Evolutionary conservation across 1,284 basidiomycete species (phyloP).

Genomic region (Leccinum solheimii): DNA sequence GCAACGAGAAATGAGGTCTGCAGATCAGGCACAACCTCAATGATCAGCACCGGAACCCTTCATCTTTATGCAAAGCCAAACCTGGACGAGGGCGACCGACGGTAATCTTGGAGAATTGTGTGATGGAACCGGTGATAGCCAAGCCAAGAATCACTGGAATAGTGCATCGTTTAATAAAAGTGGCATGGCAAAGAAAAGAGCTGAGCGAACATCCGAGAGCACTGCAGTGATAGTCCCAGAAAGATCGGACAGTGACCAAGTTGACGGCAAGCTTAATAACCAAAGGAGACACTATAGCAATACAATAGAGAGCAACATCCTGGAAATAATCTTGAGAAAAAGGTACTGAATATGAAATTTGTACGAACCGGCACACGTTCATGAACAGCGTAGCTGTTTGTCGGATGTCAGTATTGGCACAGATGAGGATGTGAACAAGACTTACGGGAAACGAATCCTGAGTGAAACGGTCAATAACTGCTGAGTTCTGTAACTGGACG

Average conservation of each 20-base stretch:
- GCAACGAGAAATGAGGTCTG: slow-evolving; percentile 84
- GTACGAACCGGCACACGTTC: slow-evolving; percentile 80
- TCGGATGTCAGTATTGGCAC: slow-evolving; percentile 30
- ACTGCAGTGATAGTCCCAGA: slow-evolving; percentile 89
- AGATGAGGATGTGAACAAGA: slow-evolving; percentile 6
- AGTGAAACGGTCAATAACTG: background rate
- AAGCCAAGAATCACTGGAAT: slow-evolving; percentile 69
- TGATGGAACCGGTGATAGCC: slow-evolving; percentile 76
- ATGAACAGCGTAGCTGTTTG: slow-evolving; percentile 71
- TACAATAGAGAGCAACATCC: slow-evolving; percentile 62
- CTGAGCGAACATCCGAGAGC: slow-evolving; percentile 67
- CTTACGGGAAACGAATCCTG: slow-evolving; percentile 60
- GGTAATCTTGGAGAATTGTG: slow-evolving; percentile 83
- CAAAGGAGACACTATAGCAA: slow-evolving; percentile 69
- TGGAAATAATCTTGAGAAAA: slow-evolving; percentile 24
- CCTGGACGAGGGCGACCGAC: slow-evolving; percentile 90
- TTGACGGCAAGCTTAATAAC: slow-evolving; percentile 70
- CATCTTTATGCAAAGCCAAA: slow-evolving; percentile 27
- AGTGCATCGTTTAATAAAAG: background rate
- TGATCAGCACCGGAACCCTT: background rate
- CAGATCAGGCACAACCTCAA: slow-evolving; percentile 1
- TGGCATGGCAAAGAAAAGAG: slow-evolving; percentile 12
- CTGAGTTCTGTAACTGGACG: background rate
- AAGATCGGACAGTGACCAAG: slow-evolving; percentile 67
- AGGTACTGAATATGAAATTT: background rate